phyloP scores from a whole-genome alignment of 75 land plant genomes.

The Chamaecyparis obtusa region DNA sequence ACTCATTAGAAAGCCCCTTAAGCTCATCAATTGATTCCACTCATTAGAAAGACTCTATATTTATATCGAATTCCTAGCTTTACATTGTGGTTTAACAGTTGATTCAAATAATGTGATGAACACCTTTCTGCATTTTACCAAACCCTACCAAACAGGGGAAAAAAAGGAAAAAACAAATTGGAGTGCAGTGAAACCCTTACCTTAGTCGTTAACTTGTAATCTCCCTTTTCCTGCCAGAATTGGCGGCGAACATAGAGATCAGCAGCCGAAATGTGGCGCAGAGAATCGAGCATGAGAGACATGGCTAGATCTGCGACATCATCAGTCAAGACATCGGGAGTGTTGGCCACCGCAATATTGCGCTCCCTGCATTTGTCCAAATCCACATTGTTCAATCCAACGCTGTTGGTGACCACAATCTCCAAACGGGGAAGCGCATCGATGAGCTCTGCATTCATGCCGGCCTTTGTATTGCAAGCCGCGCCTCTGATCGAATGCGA shows the following conservation, averaged over 20 bases:
- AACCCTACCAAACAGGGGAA: no score
- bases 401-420: constrained; percentile 28
- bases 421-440: constrained; percentile 35
- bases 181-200: not conserved
- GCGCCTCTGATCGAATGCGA: constrained; percentile 21
- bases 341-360: constrained; percentile 34
- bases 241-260: constrained; percentile 56
- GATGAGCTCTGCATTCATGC: constrained; percentile 22
- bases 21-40: no score
- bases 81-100: no score
- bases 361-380: constrained; percentile 23
- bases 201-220: constrained; percentile 30
- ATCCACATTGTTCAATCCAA: constrained; percentile 49
- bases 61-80: no score
- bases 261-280: constrained; percentile 46
- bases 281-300: constrained; percentile 45
- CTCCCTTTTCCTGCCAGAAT: constrained; percentile 28
- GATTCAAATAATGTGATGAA: no score
- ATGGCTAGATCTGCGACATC: constrained; percentile 57
- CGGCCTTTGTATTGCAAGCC: constrained; percentile 11
- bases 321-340: constrained; percentile 50
- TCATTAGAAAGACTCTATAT: no score
- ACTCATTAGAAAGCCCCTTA: no score
- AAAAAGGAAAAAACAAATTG: no score
- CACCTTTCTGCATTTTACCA: no score